Base-by-base conservation (phyloP, 2,329 filamentous ascomycete genomes). In the Trichoderma aggressivum region DNA sequence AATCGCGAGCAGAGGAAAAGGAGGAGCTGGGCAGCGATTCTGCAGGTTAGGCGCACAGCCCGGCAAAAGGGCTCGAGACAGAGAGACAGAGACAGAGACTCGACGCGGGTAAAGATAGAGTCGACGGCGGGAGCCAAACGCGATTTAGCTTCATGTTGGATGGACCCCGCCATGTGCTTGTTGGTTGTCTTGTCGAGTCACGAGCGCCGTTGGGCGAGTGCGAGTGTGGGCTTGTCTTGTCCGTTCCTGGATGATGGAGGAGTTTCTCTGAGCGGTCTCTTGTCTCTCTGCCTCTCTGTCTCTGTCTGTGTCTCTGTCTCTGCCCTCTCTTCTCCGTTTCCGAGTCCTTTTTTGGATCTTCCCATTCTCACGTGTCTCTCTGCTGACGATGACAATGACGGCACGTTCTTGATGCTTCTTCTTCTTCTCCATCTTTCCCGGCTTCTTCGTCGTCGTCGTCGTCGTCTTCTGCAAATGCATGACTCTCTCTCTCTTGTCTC, bases 61-160 rank as follows among this genome's bases (percentile, higher is more conserved):
- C 60, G 60, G 60, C 36, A 62, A 47, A 47, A 47, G 59, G 26
- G 28, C 60, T 43, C 26, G 3, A 30, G 39, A 39, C 36, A 28
- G 18, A 32, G 1, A 59, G 18, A 32, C 0, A 59, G 7, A 14
- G 39, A 39, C 16, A 28, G 16, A 59, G 16, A 59, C 28, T 50
- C 26, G 28, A 36, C 32, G n/a, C 61, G 28, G 28, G 28, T 30
- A 28, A 34, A 36, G 14, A 14, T 26, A 60, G 32, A 8, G 43
- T 34, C 43, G 28, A 34, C 11, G 59, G 59, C 34, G 61, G 64
- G 64, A 67, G 64, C 64, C 53, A 67, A 58, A 39, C n/a, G n/a
- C 30, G 59, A 50, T 47, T 36, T 53, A 64, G 43, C 64, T 59
- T 24, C 26, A 39, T 39, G 36, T 18, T 18, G 36, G 36, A 39